phyloP scores from a whole-genome alignment of 2,329 filamentous ascomycete species.

The Sordariomycetes sp. region DNA sequence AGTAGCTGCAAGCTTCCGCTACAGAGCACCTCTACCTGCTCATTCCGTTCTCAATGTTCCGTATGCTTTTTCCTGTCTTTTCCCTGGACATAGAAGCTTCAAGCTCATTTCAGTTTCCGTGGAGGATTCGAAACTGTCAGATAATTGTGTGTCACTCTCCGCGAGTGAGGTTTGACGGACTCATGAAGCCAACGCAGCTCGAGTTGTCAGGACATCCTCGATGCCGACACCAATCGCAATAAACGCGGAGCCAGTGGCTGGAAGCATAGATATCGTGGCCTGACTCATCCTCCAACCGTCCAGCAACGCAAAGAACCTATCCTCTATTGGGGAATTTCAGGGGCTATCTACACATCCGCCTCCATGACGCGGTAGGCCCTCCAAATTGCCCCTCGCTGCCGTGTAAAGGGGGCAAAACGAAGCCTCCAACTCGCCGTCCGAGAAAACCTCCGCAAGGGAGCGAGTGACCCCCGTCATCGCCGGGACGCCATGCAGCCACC shows the following conservation, averaged over 20 bases:
- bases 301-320: background rate
- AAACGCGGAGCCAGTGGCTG: background rate
- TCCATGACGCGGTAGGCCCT: background rate
- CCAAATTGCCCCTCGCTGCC: background rate
- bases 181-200: too few species aligned
- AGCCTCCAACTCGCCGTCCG: background rate
- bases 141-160: too few species aligned
- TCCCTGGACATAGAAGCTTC: too few species aligned
- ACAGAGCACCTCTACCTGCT: too few species aligned
- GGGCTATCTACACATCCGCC: background rate
- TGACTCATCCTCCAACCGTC: background rate
- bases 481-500: background rate
- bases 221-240: background rate
- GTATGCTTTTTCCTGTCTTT: too few species aligned
- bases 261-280: background rate
- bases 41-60: too few species aligned
- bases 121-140: too few species aligned
- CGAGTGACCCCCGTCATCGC: background rate
- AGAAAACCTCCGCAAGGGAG: background rate
- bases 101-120: too few species aligned
- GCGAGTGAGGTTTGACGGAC: too few species aligned
- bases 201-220: too few species aligned
- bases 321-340: background rate
- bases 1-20: too few species aligned
- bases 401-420: background rate